Conservation (phyloP, 2,329 filamentous ascomycete species). For the Colletotrichum destructivum region DNA sequence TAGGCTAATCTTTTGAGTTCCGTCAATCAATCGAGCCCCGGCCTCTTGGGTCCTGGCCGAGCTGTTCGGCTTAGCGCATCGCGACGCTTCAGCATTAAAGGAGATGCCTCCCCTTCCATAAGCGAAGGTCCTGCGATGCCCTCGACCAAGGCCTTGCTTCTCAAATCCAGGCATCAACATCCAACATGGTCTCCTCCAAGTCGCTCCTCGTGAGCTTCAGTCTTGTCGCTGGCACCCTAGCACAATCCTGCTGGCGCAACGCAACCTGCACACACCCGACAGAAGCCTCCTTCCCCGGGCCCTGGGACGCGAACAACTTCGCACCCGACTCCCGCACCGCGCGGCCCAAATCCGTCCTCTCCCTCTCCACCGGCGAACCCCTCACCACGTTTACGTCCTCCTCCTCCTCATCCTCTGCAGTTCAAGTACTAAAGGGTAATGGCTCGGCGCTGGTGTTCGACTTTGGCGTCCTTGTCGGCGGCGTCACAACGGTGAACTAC, state of each 20-base stretch:
- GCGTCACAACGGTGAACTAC: constrained; percentile 68
- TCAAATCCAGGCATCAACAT: not conserved
- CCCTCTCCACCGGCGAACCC: constrained; percentile 49
- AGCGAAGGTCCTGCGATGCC: too few species aligned
- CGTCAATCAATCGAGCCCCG: constrained; percentile 7
- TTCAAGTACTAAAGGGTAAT: constrained; percentile 54
- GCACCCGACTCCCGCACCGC: constrained; percentile 67
- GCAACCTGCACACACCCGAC: constrained; percentile 66
- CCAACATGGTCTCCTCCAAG: constrained; percentile 14
- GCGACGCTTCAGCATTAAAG: constrained; percentile 12
- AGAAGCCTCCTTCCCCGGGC: constrained; percentile 67
- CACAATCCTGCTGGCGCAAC: constrained; percentile 67
- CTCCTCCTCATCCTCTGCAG: constrained; percentile 40
- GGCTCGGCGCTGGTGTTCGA: constrained; percentile 70
- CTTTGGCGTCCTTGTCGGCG: constrained; percentile 72
- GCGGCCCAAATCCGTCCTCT: constrained; percentile 60
- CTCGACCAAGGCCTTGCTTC: not conserved
- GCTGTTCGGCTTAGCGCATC: constrained; percentile 20
- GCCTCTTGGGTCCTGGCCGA: not conserved
- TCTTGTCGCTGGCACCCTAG: constrained; percentile 6
- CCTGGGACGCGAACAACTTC: constrained; percentile 72
- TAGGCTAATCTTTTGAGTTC: constrained; percentile 10
- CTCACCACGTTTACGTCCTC: constrained; percentile 50
- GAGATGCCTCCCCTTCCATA: not conserved
- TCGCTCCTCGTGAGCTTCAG: constrained; percentile 48